phyloP scores from a whole-genome alignment of 1,284 basidiomycete species.

The Cutaneotrichosporon sp. region DNA sequence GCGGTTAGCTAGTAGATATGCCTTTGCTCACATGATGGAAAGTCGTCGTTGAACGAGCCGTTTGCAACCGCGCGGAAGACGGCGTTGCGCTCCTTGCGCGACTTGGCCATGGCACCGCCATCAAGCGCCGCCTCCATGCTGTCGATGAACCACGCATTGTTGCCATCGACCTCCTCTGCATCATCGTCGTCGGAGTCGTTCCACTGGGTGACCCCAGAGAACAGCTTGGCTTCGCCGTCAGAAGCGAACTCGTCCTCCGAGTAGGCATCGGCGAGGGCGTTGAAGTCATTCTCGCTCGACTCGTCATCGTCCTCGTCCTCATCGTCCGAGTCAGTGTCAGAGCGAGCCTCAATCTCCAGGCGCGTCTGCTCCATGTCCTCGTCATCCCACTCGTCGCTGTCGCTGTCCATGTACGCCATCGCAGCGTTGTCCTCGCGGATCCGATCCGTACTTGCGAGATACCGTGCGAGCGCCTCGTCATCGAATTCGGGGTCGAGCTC shows the following conservation, averaged over 20 bases:
- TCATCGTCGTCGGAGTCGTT: slow-evolving; percentile 20
- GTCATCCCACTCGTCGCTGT: slow-evolving; percentile 26
- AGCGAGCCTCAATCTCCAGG: slow-evolving; percentile 3
- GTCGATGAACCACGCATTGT: slow-evolving; percentile 24
- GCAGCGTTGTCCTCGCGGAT: slow-evolving; percentile 15
- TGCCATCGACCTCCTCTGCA: slow-evolving; percentile 26
- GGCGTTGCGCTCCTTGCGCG: slow-evolving; percentile 61
- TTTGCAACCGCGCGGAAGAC: slow-evolving; percentile 66
- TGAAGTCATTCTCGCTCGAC: slow-evolving; percentile 21
- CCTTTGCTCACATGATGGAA: slow-evolving; percentile 44
- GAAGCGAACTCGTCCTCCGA: slow-evolving; percentile 26
- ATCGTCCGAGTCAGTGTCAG: slow-evolving; percentile 16
- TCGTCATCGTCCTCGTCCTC: slow-evolving; percentile 17
- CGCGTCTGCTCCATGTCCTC: slow-evolving; percentile 21
- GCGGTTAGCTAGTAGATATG: not conserved
- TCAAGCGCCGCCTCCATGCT: slow-evolving; percentile 58
- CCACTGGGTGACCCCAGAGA: slow-evolving; percentile 16
- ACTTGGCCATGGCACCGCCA: slow-evolving; percentile 54
- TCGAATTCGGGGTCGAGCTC: slow-evolving; percentile 30
- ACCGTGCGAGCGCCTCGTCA: slow-evolving; percentile 32
- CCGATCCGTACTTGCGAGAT: slow-evolving; percentile 29
- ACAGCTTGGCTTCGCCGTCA: slow-evolving; percentile 17
- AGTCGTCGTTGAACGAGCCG: slow-evolving; percentile 61
- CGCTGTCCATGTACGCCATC: slow-evolving; percentile 20
- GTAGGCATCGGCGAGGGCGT: slow-evolving; percentile 20